These are phyloP conservation scores for Priceomyces melissophilus DNA, from an alignment of 805 yeast species.

Conservation along the genomic window DNA sequence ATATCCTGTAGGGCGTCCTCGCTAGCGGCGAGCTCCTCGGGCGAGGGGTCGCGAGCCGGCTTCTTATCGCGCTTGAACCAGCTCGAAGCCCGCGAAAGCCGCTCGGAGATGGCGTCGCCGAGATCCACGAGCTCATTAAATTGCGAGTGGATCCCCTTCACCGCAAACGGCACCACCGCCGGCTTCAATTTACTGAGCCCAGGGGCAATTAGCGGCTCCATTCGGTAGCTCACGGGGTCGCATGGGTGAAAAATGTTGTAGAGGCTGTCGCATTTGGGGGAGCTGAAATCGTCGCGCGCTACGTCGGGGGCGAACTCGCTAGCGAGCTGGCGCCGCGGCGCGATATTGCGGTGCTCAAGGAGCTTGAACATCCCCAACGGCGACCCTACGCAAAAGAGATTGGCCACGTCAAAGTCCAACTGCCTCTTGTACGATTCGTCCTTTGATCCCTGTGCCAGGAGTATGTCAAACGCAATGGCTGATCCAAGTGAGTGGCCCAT, in stretches of 20 bases:
- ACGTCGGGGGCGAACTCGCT: slow-evolving; percentile 19
- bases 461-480: slow-evolving; percentile 74
- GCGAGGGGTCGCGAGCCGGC: slow-evolving; percentile 7
- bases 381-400: slow-evolving; percentile 80
- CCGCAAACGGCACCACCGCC: slow-evolving; percentile 53
- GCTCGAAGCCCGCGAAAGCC: slow-evolving; percentile 32
- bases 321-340: slow-evolving; percentile 30
- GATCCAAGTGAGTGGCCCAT: slow-evolving; percentile 93
- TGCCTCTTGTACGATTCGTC: slow-evolving; percentile 23
- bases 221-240: slow-evolving; percentile 86
- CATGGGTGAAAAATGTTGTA: slow-evolving; percentile 87
- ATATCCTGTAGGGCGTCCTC: slow-evolving; percentile 44
- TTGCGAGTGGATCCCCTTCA: slow-evolving; percentile 49
- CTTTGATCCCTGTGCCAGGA: slow-evolving; percentile 46
- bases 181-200: slow-evolving; percentile 51
- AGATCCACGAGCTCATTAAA: slow-evolving; percentile 39
- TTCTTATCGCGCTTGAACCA: slow-evolving; percentile 23
- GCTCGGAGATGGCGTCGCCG: slow-evolving; percentile 37
- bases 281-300: slow-evolving; percentile 17
- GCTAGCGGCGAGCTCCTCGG: slow-evolving; percentile 12
- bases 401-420: slow-evolving; percentile 68
- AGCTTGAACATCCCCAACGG: slow-evolving; percentile 87
- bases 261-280: slow-evolving; percentile 61
- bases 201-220: slow-evolving; percentile 75
- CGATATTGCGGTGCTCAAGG: slow-evolving; percentile 60